These are phyloP conservation scores for Sclerotinia glacialis DNA, from an alignment of 2,329 filamentous ascomycete genomes.

Conservation along the genomic window DNA sequence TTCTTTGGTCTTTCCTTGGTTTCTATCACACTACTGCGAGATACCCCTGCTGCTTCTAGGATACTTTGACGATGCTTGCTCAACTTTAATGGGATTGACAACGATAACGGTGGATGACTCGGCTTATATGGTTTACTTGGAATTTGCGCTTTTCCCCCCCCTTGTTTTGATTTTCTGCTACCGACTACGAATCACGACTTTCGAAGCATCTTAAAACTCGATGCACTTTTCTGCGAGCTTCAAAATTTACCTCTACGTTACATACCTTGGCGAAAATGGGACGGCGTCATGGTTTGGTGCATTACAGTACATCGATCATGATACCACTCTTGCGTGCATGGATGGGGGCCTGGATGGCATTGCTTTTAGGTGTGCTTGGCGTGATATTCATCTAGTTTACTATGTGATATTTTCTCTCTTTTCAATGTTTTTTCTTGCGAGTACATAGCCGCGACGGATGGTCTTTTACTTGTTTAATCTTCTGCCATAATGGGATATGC, in stretches of 20 bases:
- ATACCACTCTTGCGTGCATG: constrained; percentile 20
- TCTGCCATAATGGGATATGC: neutral
- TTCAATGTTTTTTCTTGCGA: constrained; percentile 1
- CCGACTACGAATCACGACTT: constrained; percentile 1
- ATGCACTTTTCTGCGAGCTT: neutral
- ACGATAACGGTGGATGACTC: constrained; percentile 6
- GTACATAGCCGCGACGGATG: constrained; percentile 14
- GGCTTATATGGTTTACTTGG: constrained; percentile 5
- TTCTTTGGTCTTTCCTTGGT: constrained; percentile 17
- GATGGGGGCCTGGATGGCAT: constrained; percentile 14
- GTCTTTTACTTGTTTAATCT: neutral
- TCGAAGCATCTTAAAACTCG: constrained; percentile 1
- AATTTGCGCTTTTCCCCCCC: neutral
- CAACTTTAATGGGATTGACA: constrained; percentile 9
- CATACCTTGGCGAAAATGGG: constrained; percentile 19
- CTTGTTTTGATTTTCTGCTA: neutral
- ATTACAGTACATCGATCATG: constrained; percentile 20
- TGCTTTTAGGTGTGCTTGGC: constrained; percentile 18
- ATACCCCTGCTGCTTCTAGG: constrained; percentile 17
- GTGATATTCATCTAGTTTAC: constrained; percentile 14
- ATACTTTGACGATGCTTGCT: constrained; percentile 13
- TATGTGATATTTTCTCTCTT: constrained; percentile 1
- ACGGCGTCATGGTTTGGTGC: constrained; percentile 17
- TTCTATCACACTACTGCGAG: constrained; percentile 5
- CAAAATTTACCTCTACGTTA: constrained; percentile 7